A percentile compares a stretch with the other conserved stretches of the same genome.
phyloP scores from a whole-genome alignment of 768 basidiomycete species.

The Boletus vermiculosoides region DNA sequence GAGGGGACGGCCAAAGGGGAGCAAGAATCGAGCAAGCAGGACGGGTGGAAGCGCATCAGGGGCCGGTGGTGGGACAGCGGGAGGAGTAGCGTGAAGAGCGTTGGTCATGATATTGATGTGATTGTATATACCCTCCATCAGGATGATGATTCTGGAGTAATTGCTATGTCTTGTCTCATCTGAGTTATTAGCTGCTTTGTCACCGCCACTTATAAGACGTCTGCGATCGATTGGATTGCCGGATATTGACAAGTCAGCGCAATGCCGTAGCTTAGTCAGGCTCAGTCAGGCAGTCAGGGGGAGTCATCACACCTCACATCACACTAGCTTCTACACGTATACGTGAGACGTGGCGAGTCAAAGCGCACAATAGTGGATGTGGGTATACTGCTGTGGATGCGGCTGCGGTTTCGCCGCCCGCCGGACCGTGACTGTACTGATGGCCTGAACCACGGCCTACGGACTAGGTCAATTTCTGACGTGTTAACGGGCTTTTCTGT shows the following conservation, averaged over 20 bases:
- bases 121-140: constrained; percentile 7
- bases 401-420: no score
- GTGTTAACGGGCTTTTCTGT: no score
- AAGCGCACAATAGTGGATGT: no score
- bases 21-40: constrained; percentile 48
- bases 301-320: not conserved
- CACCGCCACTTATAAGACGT: not conserved
- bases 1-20: constrained; percentile 67
- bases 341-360: no score
- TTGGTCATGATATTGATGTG: not conserved
- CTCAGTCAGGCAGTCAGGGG: constrained; percentile 1
- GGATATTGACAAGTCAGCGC: not conserved
- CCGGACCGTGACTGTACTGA: no score
- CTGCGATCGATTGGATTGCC: no score
- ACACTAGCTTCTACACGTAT: no score
- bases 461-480: no score
- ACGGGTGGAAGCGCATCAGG: constrained; percentile 17
- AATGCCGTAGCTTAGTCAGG: constrained; percentile 18
- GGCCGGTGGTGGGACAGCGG: constrained; percentile 4
- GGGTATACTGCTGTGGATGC: no score
- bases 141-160: not conserved
- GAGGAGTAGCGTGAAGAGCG: not conserved
- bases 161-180: not conserved
- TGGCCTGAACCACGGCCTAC: no score
- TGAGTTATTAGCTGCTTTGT: not conserved